Base-by-base conservation (phyloP, 257 asterid species). In the Lavandula angustifolia region DNA sequence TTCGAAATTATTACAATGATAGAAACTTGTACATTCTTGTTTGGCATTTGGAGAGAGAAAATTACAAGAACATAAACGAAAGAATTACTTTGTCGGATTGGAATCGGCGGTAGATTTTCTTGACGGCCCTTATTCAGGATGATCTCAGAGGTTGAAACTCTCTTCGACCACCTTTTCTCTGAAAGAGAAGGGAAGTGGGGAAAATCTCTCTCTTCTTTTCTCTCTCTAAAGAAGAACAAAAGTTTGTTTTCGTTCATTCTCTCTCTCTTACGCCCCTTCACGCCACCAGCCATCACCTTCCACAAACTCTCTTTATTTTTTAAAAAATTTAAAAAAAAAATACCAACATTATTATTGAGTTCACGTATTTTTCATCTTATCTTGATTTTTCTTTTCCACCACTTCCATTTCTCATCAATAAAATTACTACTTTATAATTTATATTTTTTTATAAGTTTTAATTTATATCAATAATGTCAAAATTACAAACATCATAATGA, bases 131-230 rank as follows among this genome's bases (percentile, higher is more conserved):
- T 81, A 22, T 75, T 71, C 80, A 81, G 86, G 82, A 84, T 85
- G 96, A 86, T 88, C 95, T 88, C 88, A 91, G 94, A 85, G 86
- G 79, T 80, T 72, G 78, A 75, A 77, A 70, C 67, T 82, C 92
- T 84, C 92, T 64, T 79, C 92, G 95, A 85, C 84, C 92, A 87
- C 72, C 96, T 76, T 55, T 60, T 78, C 79, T 83, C 89, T 83
- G 91, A 81, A 87, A 82, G 80, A 80, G 82, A 59, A 66, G 78
- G 77, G 76, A 71, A 61, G 75, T 68, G 76, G 76, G 66, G 64
- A 40, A 69, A 64, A 38, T 70, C 55, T 78, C 79, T 81, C 84
- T 76, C 82, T 76, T 58, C 34, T 71, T 66, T 69, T 70, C 79
- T 70, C 79, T 80, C 80, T 80, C 83, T 74, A 54, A 47, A 67